A percentile compares a stretch with the other conserved stretches of the same genome.
Evolutionary conservation across 805 yeast species (phyloP).

Genomic region (Lipomyces spencermartinsiae): DNA sequence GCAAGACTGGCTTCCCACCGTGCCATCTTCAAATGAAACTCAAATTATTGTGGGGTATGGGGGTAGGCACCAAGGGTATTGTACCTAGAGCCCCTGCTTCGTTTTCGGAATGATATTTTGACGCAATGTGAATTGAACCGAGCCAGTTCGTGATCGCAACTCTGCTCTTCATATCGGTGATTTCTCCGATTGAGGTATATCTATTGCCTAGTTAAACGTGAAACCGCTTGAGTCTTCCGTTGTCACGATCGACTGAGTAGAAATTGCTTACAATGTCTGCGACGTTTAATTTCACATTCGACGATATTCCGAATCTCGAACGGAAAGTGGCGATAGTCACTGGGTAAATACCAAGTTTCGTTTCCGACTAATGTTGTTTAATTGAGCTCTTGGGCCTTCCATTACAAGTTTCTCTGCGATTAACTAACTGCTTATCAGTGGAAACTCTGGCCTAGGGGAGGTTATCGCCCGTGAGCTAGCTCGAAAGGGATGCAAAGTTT

Average conservation of each 20-base stretch:
- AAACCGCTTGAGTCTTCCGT: not conserved
- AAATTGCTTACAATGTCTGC: not conserved
- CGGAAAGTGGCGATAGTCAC: slow-evolving; percentile 35
- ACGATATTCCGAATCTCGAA: slow-evolving; percentile 29
- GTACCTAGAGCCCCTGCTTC: no score
- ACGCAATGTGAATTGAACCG: no score
- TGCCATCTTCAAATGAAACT: no score
- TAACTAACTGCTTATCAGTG: slow-evolving; percentile 14
- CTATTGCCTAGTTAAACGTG: not conserved
- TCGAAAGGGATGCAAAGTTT: slow-evolving; percentile 35
- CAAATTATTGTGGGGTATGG: no score
- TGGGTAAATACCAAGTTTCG: slow-evolving; percentile 18
- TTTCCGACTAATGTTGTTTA: not conserved
- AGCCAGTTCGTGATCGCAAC: no score
- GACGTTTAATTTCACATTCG: slow-evolving; percentile 23
- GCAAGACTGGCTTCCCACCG: no score
- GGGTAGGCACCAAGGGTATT: no score
- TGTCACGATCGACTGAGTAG: not conserved
- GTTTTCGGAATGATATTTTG: no score
- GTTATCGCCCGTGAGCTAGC: slow-evolving; percentile 32
- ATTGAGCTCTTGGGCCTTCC: not conserved
- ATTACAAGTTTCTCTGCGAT: not conserved
- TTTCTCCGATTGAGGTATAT: no score
- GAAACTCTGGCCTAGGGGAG: slow-evolving; percentile 36
- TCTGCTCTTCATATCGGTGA: no score